Evolutionary conservation across 257 asterid species (phyloP), one percentile per base, ranked within the genome.

Genomic region (Penstemon barbatus): DNA sequence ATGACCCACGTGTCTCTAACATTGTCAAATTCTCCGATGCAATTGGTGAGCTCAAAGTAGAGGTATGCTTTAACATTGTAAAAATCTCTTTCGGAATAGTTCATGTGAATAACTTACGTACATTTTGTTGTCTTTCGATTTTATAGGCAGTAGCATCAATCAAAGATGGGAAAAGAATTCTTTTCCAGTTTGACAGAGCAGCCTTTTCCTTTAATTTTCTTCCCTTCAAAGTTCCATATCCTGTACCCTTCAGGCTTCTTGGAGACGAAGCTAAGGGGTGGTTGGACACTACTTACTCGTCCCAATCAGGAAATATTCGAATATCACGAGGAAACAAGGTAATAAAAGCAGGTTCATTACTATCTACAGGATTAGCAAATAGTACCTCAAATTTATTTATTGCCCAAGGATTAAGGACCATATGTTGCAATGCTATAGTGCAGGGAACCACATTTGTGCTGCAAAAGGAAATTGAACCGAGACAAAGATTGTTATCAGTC

Each of bases 391-490:
- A 59, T 1, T 45, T 66, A 48, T 44, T 61, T 64, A 8, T 44
- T n/a, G 61, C 8, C 8, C 15, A 54, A 72, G 77, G 69, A 72
- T 77, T 74, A 75, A 86, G 80, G 80, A 81, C 80, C 56, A 60
- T 78, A 65, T 78, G 69, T 71, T 77, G 63, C 69, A 49, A 74
- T 73, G 87, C 39, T 87, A 74, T 86, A 87, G 96, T 84, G 90
- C 97, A 92, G 98, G 98, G 98, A 85, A 88, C 97, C 43, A 92
- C 97, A 37, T 92, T 92, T 77, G 98, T 92, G 76, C 87, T 92
- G 85, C 98, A 92, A 82, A 92, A 87, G 79, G 87, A 83, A 82
- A 86, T 87, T 13, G 97, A 86, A 38, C 79, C 80, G 39, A 82
- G 97, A 75, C 98, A 92, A 76, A 90, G 76, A 62, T 75, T 92